Evolutionary conservation across 202 grass and related monocot genomes (phyloP).

Genomic region (Setaria viridis): DNA sequence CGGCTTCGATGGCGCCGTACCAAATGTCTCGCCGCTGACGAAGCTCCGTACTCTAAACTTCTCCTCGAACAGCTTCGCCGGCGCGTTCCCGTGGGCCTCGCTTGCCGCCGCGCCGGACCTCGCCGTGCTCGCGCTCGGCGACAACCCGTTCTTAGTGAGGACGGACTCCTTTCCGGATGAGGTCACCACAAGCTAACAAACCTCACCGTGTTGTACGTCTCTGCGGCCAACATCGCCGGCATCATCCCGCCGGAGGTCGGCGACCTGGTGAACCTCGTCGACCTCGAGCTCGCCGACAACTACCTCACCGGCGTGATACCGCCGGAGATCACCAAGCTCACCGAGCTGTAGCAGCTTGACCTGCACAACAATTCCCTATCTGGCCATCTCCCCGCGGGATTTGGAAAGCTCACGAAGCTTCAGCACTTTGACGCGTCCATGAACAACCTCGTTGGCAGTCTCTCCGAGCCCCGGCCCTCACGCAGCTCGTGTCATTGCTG

Average conservation of each 20-base stretch:
- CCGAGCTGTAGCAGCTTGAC: conserved; percentile 66
- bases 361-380: conserved; percentile 81
- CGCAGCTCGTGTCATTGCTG: conserved; percentile 67
- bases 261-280: conserved; percentile 44
- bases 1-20: conserved; percentile 51
- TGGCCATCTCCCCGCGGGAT: conserved; percentile 60
- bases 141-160: conserved; percentile 44
- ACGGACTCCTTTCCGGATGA: conserved; percentile 48
- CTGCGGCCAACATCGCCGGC: conserved; percentile 60
- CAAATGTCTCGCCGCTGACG: conserved; percentile 57
- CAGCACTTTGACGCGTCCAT: conserved; percentile 69
- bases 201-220: conserved; percentile 64
- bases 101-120: conserved; percentile 56
- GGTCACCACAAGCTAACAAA: conserved; percentile 50
- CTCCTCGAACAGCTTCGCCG: conserved; percentile 60
- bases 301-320: conserved; percentile 62
- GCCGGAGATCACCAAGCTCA: conserved; percentile 50
- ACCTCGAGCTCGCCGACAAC: conserved; percentile 64
- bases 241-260: conserved; percentile 66
- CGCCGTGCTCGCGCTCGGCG: conserved; percentile 58
- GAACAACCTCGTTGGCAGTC: conserved; percentile 62
- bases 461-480: conserved; percentile 66
- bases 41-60: conserved; percentile 62
- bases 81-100: conserved; percentile 72
- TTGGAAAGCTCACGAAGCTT: conserved; percentile 56